phyloP scores from a whole-genome alignment of 2,329 filamentous ascomycete genomes.

The Fusarium circinatum region DNA sequence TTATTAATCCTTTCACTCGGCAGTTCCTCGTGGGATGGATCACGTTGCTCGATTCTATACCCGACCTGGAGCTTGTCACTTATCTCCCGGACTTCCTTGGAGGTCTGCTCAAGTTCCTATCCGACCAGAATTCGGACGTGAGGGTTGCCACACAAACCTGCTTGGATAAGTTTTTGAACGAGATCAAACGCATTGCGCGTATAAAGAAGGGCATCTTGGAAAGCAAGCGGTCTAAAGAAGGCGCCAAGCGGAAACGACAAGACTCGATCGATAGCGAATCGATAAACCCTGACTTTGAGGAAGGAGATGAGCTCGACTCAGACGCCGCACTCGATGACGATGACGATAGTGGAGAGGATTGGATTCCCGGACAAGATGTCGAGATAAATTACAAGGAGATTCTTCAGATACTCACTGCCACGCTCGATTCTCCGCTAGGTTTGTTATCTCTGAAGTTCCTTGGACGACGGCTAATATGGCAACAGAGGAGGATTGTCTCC shows the following conservation, averaged over 20 bases:
- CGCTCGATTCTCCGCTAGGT: slow-evolving; percentile 85
- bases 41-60: slow-evolving; percentile 92
- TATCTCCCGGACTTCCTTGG: slow-evolving; percentile 92
- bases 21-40: slow-evolving; percentile 98
- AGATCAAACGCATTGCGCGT: slow-evolving; percentile 93
- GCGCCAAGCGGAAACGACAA: slow-evolving; percentile 75
- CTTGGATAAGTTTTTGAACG: slow-evolving; percentile 87
- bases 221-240: slow-evolving; percentile 77
- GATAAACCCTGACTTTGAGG: slow-evolving; percentile 65
- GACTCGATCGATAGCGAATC: slow-evolving; percentile 76
- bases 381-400: slow-evolving; percentile 94
- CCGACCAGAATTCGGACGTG: slow-evolving; percentile 92
- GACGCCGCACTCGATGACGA: slow-evolving; percentile 67
- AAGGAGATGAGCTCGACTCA: slow-evolving; percentile 69
- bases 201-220: slow-evolving; percentile 93
- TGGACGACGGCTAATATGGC: slow-evolving; percentile 18
- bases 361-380: slow-evolving; percentile 97
- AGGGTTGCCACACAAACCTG: slow-evolving; percentile 90
- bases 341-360: slow-evolving; percentile 83
- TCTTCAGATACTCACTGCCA: slow-evolving; percentile 88
- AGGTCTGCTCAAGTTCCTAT: slow-evolving; percentile 90
- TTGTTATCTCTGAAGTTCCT: slow-evolving; percentile 40
- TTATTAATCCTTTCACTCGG: slow-evolving; percentile 92
- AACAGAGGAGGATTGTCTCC: slow-evolving; percentile 86
- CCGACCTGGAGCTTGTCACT: slow-evolving; percentile 92